Base-by-base conservation (phyloP, 495 filamentous ascomycete genomes). In the Aspergillus indologenus region DNA sequence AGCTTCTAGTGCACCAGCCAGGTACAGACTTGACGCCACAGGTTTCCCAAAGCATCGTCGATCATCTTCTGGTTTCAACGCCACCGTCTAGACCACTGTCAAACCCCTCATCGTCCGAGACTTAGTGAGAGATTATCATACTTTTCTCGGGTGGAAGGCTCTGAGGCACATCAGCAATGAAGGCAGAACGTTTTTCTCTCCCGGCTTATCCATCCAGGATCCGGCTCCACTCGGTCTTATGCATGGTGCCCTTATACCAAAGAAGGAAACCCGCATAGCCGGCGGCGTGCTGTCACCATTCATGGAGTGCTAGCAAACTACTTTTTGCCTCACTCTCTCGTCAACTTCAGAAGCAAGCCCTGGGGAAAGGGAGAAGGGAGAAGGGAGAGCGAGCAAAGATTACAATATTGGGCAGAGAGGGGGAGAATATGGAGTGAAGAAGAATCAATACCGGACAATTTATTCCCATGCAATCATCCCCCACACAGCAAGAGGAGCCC, bases 51-150 rank as follows among this genome's bases (percentile, higher is more conserved):
- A 44, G 43, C 45, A 45, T 51, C 22, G 29, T 14, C 18, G 58
- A 56, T 60, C 52, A 31, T 19, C 44, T 60, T 48, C 53, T 55
- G 53, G 58, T 26, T 19, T 47, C 46, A 61, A 53, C 58, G 53
- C 53, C 58, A 52, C 47, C 53, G 47, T 61, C 53, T 61, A 52
- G 53, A 56, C 53, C 53, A 51, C 45, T 26, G 34, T 52, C 26
- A 47, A 48, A 31, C 7, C 22, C 22, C 23, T 29, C 48, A 51
- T 51, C 17, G 48, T 31, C 19, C 4, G 15, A 51, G 29, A 26
- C 34, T 15, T 2, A 40, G 12, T 40, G 12, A 40, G 34, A 9
- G 34, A 14, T 15, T 40, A 40, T 40, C 12, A 15, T 40, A 40
- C 34, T 8, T 40, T 9, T 40, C 2, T 40, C 34, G 34, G 12